These are phyloP conservation scores for Pythium oligandrum DNA, from an alignment of 352 stramenopile species.

Conservation along the genomic window DNA sequence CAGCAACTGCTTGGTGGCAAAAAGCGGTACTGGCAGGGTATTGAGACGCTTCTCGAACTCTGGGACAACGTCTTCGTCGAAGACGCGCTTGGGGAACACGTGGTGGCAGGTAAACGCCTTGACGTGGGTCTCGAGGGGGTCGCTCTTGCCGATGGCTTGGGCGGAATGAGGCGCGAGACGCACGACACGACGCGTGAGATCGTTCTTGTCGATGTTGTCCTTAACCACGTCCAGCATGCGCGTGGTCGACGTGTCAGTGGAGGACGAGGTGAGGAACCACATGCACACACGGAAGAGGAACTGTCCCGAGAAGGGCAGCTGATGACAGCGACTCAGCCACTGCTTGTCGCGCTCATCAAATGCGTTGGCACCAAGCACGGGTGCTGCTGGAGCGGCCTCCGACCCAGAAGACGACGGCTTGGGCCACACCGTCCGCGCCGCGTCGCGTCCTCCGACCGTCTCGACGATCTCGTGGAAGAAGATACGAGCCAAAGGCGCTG, in stretches of 20 bases:
- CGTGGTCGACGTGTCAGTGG: slow-evolving; percentile 10
- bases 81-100: slow-evolving; percentile 80
- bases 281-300: slow-evolving; percentile 78
- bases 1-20: slow-evolving; percentile 63
- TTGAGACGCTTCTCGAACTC: slow-evolving; percentile 84
- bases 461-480: slow-evolving; percentile 73
- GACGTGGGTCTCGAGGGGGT: slow-evolving; percentile 82
- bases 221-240: slow-evolving; percentile 58
- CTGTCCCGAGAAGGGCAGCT: slow-evolving; percentile 67
- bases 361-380: slow-evolving; percentile 7
- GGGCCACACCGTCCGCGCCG: slow-evolving; percentile 3
- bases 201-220: slow-evolving; percentile 73
- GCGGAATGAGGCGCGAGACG: slow-evolving; percentile 59
- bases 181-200: slow-evolving; percentile 44
- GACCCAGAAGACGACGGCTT: neutral
- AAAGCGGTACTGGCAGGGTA: slow-evolving; percentile 45
- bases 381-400: slow-evolving; percentile 2
- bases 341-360: slow-evolving; percentile 78
- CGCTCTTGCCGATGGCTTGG: slow-evolving; percentile 66
- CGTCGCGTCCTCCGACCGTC: slow-evolving; percentile 29
- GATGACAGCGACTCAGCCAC: slow-evolving; percentile 73
- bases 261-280: slow-evolving; percentile 28
- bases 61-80: slow-evolving; percentile 76
- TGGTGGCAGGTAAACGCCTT: slow-evolving; percentile 84
- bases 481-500: slow-evolving; percentile 57